These are phyloP conservation scores for Rhizopus delemar DNA, from an alignment of 371 early-diverging fungal species.

Conservation along the genomic window DNA sequence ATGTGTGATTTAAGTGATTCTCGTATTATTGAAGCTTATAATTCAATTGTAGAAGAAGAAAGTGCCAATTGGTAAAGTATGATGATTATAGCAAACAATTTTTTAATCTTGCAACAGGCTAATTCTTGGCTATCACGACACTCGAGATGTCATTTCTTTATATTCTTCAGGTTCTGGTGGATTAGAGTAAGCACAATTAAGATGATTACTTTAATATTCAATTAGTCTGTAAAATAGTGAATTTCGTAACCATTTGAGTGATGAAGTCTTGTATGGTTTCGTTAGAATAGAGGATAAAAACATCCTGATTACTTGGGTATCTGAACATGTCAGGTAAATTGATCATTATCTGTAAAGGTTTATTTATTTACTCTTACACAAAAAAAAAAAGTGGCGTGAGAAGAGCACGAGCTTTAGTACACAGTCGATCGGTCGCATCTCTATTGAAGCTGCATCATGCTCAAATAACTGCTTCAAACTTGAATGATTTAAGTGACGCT, in stretches of 20 bases:
- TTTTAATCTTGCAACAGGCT: slow-evolving; percentile 45
- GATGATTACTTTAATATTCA: not conserved
- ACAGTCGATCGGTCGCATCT: slow-evolving; percentile 68
- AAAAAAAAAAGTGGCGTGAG: slow-evolving; percentile 57
- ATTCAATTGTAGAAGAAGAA: slow-evolving; percentile 54
- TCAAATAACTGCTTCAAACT: slow-evolving; percentile 51
- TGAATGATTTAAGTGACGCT: slow-evolving; percentile 42
- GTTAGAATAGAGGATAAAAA: slow-evolving; percentile 61
- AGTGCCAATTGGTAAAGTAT: slow-evolving; percentile 57
- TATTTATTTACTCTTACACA: not conserved
- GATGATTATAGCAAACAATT: not conserved
- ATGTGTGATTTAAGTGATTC: slow-evolving; percentile 75
- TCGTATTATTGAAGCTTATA: slow-evolving; percentile 62
- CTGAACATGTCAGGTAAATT: slow-evolving; percentile 67
- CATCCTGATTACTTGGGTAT: slow-evolving; percentile 69
- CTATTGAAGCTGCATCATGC: slow-evolving; percentile 57
- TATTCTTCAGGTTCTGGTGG: slow-evolving; percentile 64
- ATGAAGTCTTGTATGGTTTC: slow-evolving; percentile 70
- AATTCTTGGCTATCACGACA: slow-evolving; percentile 71
- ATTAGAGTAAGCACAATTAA: slow-evolving; percentile 35
- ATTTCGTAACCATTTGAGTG: slow-evolving; percentile 55
- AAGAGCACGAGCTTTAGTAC: slow-evolving; percentile 71
- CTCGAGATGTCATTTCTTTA: slow-evolving; percentile 71
- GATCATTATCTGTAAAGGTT: not conserved
- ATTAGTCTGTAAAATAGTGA: slow-evolving; percentile 35